phyloP scores from a whole-genome alignment of 495 filamentous ascomycete genomes.

The Collariella sp. region DNA sequence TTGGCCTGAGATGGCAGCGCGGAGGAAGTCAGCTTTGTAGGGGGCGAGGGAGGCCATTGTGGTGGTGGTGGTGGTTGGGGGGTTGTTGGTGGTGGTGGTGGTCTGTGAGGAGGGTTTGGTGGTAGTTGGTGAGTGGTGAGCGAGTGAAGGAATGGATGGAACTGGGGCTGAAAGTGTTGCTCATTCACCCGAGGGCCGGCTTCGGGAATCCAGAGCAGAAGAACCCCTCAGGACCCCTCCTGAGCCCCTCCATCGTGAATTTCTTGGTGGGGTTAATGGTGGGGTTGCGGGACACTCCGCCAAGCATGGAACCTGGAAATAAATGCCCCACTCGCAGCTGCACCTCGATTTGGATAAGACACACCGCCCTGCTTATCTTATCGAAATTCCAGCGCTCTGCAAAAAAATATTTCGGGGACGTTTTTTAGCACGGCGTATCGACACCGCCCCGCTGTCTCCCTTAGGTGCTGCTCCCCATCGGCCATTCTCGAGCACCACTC shows the following conservation, averaged over 20 bases:
- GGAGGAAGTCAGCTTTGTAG: constrained; percentile 59
- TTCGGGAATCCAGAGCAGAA: not conserved
- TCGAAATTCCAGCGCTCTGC: constrained; percentile 14
- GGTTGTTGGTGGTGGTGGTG: not conserved
- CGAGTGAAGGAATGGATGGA: not conserved
- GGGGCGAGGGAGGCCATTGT: constrained; percentile 32
- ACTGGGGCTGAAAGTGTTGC: too few relatives aligned
- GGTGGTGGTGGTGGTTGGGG: not conserved
- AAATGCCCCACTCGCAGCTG: not conserved
- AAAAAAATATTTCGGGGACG: constrained; percentile 28
- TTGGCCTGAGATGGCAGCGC: constrained; percentile 58
- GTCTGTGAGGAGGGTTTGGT: not conserved
- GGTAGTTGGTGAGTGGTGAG: not conserved
- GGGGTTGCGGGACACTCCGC: not conserved
- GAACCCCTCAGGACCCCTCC: not conserved
- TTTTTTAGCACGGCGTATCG: constrained; percentile 11
- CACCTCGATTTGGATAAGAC: not conserved
- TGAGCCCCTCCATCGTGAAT: constrained; percentile 6
- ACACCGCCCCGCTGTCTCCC: constrained; percentile 27
- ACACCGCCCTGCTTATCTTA: constrained; percentile 26
- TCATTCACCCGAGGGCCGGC: not conserved
- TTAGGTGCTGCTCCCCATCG: constrained; percentile 10
- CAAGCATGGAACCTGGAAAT: not conserved
- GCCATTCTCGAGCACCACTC: constrained; percentile 1
- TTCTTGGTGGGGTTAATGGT: constrained; percentile 3